Evolutionary conservation across 495 filamentous ascomycete genomes (phyloP).

Genomic region (Clohesyomyces aquaticus): DNA sequence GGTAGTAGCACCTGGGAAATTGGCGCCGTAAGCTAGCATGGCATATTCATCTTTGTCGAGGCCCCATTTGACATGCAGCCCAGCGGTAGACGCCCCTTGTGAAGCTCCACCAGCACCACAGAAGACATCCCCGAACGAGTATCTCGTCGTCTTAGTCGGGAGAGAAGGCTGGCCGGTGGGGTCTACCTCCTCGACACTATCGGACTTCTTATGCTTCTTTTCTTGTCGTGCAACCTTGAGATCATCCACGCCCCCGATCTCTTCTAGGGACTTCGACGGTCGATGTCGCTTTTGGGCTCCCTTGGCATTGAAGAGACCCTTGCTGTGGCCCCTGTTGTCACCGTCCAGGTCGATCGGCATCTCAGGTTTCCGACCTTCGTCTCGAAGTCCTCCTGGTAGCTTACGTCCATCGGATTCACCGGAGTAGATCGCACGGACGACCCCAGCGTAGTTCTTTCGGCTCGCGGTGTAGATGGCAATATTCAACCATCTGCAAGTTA

Average conservation of each 20-base stretch:
- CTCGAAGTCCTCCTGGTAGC: not conserved
- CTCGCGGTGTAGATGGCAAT: slow-evolving; percentile 26
- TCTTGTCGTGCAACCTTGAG: not conserved
- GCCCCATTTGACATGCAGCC: slow-evolving; percentile 61
- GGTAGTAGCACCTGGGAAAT: slow-evolving; percentile 55
- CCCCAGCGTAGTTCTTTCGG: slow-evolving; percentile 25
- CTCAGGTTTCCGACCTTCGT: not conserved
- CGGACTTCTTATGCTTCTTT: not conserved
- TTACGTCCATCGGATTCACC: not conserved
- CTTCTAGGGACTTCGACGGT: not conserved
- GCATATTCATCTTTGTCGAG: slow-evolving; percentile 66
- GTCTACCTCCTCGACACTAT: not conserved
- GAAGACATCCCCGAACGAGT: slow-evolving; percentile 72
- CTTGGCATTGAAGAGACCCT: not conserved
- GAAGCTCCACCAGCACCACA: slow-evolving; percentile 79
- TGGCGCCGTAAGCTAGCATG: slow-evolving; percentile 59
- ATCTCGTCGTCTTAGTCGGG: slow-evolving; percentile 41
- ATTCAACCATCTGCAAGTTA: slow-evolving; percentile 40
- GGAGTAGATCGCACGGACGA: slow-evolving; percentile 7
- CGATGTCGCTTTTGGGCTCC: not conserved
- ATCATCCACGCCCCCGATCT: not conserved
- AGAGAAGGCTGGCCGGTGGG: not conserved
- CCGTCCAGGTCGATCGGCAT: not conserved
- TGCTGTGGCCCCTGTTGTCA: not conserved
- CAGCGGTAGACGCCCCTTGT: slow-evolving; percentile 66